Conservation (phyloP, 352 stramenopile species). For the Pythium apleroticum region DNA sequence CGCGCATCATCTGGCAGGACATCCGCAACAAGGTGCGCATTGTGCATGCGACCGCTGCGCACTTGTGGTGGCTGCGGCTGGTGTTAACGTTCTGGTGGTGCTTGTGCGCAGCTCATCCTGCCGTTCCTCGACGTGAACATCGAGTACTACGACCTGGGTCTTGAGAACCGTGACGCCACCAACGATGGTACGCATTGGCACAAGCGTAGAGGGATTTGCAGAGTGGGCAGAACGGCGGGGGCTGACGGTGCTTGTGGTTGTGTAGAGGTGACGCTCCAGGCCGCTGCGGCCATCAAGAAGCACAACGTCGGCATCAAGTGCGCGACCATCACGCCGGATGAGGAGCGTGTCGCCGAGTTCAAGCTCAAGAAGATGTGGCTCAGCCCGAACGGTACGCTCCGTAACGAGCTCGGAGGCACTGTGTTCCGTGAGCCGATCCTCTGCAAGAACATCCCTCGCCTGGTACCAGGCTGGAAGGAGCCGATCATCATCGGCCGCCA, state of each 20-base stretch:
- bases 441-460: constrained; percentile 80
- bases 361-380: constrained; percentile 86
- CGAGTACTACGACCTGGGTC: constrained; percentile 84
- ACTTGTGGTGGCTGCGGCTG: neutral
- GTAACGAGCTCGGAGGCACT: constrained; percentile 83
- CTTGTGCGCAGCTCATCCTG: constrained; percentile 57
- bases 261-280: constrained; percentile 73
- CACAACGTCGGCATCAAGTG: constrained; percentile 89
- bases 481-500: constrained; percentile 87
- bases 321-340: constrained; percentile 88
- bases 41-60: neutral
- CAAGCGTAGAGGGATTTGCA: too few species aligned
- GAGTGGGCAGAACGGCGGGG: neutral
- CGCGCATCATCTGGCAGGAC: constrained; percentile 69
- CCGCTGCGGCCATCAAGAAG: constrained; percentile 72
- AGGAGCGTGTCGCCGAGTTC: constrained; percentile 81
- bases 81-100: constrained; percentile 14
- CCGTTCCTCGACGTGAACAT: constrained; percentile 85
- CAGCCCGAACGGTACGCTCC: constrained; percentile 84
- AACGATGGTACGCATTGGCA: constrained; percentile 54
- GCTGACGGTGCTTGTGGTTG: neutral
- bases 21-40: constrained; percentile 50
- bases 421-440: constrained; percentile 91
- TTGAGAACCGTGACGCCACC: constrained; percentile 79
- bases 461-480: constrained; percentile 87